A percentile compares a stretch with the other conserved stretches of the same genome.
Conservation (phyloP, 2,329 filamentous ascomycete species). For the Ophiostoma fasciatum region DNA sequence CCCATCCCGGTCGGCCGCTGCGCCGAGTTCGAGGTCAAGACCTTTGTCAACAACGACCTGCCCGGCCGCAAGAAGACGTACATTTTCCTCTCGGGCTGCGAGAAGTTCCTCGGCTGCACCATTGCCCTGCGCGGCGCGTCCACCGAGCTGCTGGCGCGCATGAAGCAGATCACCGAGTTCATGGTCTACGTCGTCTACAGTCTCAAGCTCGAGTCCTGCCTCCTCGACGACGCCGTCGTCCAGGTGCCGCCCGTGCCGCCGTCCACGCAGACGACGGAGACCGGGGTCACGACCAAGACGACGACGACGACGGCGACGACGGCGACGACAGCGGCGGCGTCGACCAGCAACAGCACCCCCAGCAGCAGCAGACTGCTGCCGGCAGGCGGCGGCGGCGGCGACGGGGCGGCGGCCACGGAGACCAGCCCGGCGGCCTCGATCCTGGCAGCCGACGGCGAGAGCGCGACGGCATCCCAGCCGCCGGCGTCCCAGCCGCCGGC, state of each 20-base stretch:
- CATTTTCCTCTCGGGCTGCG: slow-evolving; percentile 84
- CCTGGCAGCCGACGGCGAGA: not conserved
- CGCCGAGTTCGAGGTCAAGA: slow-evolving; percentile 86
- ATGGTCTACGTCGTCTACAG: slow-evolving; percentile 99
- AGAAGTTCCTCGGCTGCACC: slow-evolving; percentile 82
- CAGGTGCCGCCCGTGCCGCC: slow-evolving; percentile 54
- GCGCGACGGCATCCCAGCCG: not conserved
- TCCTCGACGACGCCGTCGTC: slow-evolving; percentile 87
- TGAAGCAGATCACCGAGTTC: slow-evolving; percentile 93
- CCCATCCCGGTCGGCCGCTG: slow-evolving; percentile 67
- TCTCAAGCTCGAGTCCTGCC: slow-evolving; percentile 82
- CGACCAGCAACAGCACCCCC: not conserved
- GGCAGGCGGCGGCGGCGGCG: not conserved
- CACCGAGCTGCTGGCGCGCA: slow-evolving; percentile 52
- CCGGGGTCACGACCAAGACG: slow-evolving; percentile 22
- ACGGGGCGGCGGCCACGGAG: not conserved
- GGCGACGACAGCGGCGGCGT: no score
- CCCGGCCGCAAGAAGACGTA: slow-evolving; percentile 79
- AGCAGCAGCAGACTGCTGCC: slow-evolving; percentile 15
- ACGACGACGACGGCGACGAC: slow-evolving; percentile 3
- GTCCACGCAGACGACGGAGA: slow-evolving; percentile 22
- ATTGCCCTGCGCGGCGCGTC: slow-evolving; percentile 79
- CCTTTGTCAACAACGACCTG: slow-evolving; percentile 68
- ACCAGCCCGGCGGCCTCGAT: slow-evolving; percentile 1
- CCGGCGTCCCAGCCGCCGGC: not conserved